Percentiles rank a stretch among this genome's conserved stretches.
phyloP scores from a whole-genome alignment of 169 alveolate species.

The Eimeria falciformis region DNA sequence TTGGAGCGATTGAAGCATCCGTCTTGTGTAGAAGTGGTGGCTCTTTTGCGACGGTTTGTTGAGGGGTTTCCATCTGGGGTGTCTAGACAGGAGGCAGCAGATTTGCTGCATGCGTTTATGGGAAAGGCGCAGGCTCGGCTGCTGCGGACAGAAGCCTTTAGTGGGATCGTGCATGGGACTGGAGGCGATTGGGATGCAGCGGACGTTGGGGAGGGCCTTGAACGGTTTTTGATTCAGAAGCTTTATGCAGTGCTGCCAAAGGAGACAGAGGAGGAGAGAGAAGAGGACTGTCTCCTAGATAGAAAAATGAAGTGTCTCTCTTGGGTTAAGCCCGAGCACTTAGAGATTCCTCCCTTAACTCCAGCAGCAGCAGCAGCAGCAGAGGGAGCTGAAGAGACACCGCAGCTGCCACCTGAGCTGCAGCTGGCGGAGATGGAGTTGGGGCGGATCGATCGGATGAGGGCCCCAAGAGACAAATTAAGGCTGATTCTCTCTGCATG shows the following conservation, averaged over 20 bases:
- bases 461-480: slow-evolving; percentile 47
- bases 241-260: slow-evolving; percentile 26
- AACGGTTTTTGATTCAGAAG: slow-evolving; percentile 67
- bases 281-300: neutral
- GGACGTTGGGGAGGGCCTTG: slow-evolving; percentile 74
- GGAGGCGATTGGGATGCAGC: slow-evolving; percentile 4
- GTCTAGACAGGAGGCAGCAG: slow-evolving; percentile 60
- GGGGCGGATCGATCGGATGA: slow-evolving; percentile 15
- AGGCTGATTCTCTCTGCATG: slow-evolving; percentile 5
- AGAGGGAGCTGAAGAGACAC: neutral
- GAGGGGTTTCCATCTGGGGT: slow-evolving; percentile 48
- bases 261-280: slow-evolving; percentile 19
- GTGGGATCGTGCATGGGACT: neutral
- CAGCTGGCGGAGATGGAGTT: slow-evolving; percentile 42
- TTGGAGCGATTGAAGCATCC: slow-evolving; percentile 75
- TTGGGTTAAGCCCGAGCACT: slow-evolving; percentile 72
- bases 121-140: slow-evolving; percentile 18
- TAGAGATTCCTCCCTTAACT: slow-evolving; percentile 61
- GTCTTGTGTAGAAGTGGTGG: slow-evolving; percentile 55
- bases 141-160: slow-evolving; percentile 50
- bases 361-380: slow-evolving; percentile 19
- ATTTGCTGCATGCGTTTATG: slow-evolving; percentile 52
- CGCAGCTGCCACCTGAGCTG: neutral
- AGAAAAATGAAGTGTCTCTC: slow-evolving; percentile 35
- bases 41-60: slow-evolving; percentile 54